Conservation (phyloP, 495 filamentous ascomycete genomes). For the Aspergillus funiculosus region DNA sequence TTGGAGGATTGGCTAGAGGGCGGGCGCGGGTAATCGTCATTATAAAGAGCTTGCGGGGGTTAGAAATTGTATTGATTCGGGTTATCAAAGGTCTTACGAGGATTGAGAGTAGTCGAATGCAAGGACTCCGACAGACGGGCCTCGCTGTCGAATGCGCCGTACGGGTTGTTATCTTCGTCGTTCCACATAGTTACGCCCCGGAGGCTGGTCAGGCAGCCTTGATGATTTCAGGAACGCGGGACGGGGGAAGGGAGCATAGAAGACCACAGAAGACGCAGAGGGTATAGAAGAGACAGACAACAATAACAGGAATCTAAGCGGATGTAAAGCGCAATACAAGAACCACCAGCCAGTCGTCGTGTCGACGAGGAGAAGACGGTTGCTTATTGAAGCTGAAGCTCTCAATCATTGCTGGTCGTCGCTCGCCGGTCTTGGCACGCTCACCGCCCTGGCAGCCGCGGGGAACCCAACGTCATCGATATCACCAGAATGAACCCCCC, state of each 20-base stretch:
- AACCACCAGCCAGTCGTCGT: background rate
- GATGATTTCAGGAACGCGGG: slow-evolving; percentile 4
- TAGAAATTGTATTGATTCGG: slow-evolving; percentile 9
- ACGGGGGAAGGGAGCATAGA: slow-evolving; percentile 2
- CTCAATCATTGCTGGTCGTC: background rate
- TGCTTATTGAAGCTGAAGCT: background rate
- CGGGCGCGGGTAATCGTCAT: slow-evolving; percentile 44
- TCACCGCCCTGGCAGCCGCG: slow-evolving; percentile 11
- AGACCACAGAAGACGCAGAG: no score
- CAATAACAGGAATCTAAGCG: background rate
- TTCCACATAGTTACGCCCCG: slow-evolving; percentile 51
- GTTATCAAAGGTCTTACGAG: slow-evolving; percentile 32
- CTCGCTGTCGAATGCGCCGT: slow-evolving; percentile 84
- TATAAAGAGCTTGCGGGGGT: slow-evolving; percentile 35
- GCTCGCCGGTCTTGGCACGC: background rate
- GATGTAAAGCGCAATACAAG: background rate
- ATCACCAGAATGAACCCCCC: slow-evolving; percentile 1
- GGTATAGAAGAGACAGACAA: background rate
- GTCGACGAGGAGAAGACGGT: background rate
- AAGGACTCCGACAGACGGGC: slow-evolving; percentile 67
- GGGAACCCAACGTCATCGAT: slow-evolving; percentile 10
- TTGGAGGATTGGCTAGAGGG: slow-evolving; percentile 40
- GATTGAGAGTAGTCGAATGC: slow-evolving; percentile 56
- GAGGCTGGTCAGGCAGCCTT: slow-evolving; percentile 22
- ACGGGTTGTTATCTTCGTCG: slow-evolving; percentile 93